phyloP scores from a whole-genome alignment of 129 eudicot genomes.

The Saposhnikovia divaricata region DNA sequence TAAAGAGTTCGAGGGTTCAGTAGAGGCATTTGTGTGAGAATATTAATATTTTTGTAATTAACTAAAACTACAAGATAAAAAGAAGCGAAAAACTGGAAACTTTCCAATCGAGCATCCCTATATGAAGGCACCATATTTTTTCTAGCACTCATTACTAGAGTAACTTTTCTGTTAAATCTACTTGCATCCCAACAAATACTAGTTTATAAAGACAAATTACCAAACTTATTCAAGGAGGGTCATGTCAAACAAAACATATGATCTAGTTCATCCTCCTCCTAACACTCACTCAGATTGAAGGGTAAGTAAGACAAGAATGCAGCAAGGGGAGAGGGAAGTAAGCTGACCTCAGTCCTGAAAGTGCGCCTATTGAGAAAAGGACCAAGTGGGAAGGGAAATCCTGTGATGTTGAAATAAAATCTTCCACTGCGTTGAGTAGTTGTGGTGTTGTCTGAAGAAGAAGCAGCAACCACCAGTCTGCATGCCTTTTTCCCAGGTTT shows the following conservation, averaged over 20 bases:
- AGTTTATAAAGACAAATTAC: too few species aligned
- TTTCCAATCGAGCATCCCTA: neutral
- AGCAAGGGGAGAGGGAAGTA: too few species aligned
- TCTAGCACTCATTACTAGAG: neutral
- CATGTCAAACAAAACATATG: too few species aligned
- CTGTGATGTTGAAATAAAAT: conserved; percentile 78
- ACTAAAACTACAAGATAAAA: neutral
- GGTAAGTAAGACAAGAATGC: too few species aligned
- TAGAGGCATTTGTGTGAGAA: too few species aligned
- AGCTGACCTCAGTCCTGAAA: conserved; percentile 60
- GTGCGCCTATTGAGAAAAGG: conserved; percentile 92
- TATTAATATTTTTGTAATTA: too few species aligned
- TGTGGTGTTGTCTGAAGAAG: conserved; percentile 34
- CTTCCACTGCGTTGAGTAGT: conserved; percentile 38
- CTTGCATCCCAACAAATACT: too few species aligned
- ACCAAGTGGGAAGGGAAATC: conserved; percentile 96
- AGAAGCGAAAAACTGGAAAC: neutral
- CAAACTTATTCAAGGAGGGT: too few species aligned
- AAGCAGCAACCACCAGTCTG: conserved; percentile 43
- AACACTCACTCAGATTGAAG: too few species aligned
- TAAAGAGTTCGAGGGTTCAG: too few species aligned
- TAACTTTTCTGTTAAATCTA: too few species aligned
- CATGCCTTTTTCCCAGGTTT: conserved; percentile 28
- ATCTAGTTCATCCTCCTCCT: too few species aligned
- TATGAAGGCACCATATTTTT: neutral